Evolutionary conservation across 1,284 basidiomycete genomes (phyloP).

Genomic region (Pascua guehoae): DNA sequence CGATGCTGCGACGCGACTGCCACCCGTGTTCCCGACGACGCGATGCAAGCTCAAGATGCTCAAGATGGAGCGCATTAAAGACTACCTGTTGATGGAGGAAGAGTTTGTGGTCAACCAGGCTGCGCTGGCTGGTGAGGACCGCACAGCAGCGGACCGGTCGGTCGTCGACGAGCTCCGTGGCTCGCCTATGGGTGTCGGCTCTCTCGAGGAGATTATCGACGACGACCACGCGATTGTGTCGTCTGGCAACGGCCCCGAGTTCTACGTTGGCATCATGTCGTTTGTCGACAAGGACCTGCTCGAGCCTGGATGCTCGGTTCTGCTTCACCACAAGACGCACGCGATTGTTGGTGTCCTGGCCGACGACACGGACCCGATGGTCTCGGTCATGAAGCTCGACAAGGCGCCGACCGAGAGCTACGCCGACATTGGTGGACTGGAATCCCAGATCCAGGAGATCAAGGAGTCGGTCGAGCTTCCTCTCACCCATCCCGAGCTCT

Average conservation of each 20-base stretch:
- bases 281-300: constrained; percentile 98
- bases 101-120: constrained; percentile 98
- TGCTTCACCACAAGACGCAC: constrained; percentile 95
- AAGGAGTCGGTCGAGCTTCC: constrained; percentile 99
- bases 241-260: constrained; percentile 90
- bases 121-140: constrained; percentile 79
- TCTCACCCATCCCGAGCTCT: constrained; percentile 94
- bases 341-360: constrained; percentile 92
- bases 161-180: constrained; percentile 94
- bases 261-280: constrained; percentile 97
- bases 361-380: constrained; percentile 96
- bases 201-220: constrained; percentile 98
- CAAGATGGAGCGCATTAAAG: constrained; percentile 96
- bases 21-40: constrained; percentile 89
- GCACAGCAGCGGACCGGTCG: constrained; percentile 90
- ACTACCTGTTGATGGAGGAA: constrained; percentile 94
- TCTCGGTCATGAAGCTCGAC: constrained; percentile 97
- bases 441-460: constrained; percentile 96
- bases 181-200: constrained; percentile 93
- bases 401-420: constrained; percentile 99
- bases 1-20: constrained; percentile 84
- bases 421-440: constrained; percentile 95
- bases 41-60: constrained; percentile 93
- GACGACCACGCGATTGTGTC: constrained; percentile 99
- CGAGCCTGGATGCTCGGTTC: constrained; percentile 92